Evolutionary conservation across 768 basidiomycete species (phyloP), one percentile per base, ranked within the genome.

Genomic region (Kondoa malvinella): DNA sequence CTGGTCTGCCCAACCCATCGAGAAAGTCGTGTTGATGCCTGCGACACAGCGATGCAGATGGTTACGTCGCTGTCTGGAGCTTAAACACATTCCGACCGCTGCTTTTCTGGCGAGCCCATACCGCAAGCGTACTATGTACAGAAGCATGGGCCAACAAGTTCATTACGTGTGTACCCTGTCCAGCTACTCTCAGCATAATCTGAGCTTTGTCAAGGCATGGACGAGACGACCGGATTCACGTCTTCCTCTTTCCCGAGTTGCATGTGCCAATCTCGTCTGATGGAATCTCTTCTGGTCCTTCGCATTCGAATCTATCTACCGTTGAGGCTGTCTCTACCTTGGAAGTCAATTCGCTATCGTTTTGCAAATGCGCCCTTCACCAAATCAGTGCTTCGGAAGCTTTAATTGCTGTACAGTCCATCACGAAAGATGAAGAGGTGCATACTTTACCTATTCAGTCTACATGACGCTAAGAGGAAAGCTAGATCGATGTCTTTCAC

Each of bases 281-380:
- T 65, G 2, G 32, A 62, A 15, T 50, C 61, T n/a, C 63, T 71
- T 4, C 58, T 72, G 40, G 40, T 82, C 50, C 78, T 31, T 30
- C 56, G 33, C 16, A 59, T 33, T 1, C 82, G 1, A 81, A 79
- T 31, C 76, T 82, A 4, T 79, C 81, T 0, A 77, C 77, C 0
- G 87, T 87, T 2, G 68, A 74, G 4, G 76, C 88, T 2, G 75
- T 78, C 14, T 86, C 85, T 72, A 86, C 87, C 0, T 78, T 97
- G 76, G 88, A 91, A 73, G 85, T 92, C 68, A 99, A 99, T 75
- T 86, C 94, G 1, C 81, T 97, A 66, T 95, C 94, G 74, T 96
- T 87, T 76, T 97, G 94, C 77, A 84, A 87, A 1, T 92, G 95
- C 77, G 87, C 88, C 4, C 79, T 96, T 1, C 75, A 87, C 40